These are phyloP conservation scores for Strobilomyces dryophilus DNA, from an alignment of 768 basidiomycete genomes.

Conservation along the genomic window DNA sequence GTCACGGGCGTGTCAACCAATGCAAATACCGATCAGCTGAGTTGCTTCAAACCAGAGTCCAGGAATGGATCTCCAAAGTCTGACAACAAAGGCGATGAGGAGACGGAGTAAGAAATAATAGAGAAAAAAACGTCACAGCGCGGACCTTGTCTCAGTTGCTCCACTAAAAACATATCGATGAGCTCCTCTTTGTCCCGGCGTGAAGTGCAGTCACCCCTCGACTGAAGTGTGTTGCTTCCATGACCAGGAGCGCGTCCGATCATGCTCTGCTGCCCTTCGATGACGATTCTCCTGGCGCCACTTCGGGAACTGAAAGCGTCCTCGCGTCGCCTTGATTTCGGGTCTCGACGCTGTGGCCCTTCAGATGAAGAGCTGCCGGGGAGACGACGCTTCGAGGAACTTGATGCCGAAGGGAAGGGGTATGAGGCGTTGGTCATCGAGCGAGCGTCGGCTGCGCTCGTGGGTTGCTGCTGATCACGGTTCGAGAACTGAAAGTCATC, in stretches of 20 bases:
- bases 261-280: conserved; percentile 20
- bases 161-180: conserved; percentile 46
- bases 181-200: conserved; percentile 56
- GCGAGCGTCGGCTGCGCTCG: conserved; percentile 19
- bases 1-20: background rate
- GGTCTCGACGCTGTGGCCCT: conserved; percentile 43
- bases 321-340: conserved; percentile 48
- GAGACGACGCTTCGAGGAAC: conserved; percentile 49
- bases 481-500: conserved; percentile 30
- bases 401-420: conserved; percentile 20
- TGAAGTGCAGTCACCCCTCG: conserved; percentile 35
- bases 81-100: conserved; percentile 16
- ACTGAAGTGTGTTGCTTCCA: conserved; percentile 20
- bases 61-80: conserved; percentile 57
- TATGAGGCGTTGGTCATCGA: conserved; percentile 15
- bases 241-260: conserved; percentile 6
- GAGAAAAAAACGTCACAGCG: background rate
- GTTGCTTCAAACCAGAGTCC: conserved; percentile 31
- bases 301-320: conserved; percentile 30
- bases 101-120: conserved; percentile 4
- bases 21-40: conserved; percentile 14
- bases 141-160: conserved; percentile 53
- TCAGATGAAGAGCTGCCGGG: conserved; percentile 44
- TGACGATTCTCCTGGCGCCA: conserved; percentile 20
- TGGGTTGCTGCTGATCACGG: conserved; percentile 29